Evolutionary conservation across 2,329 filamentous ascomycete genomes (phyloP), one percentile per base, ranked within the genome.

Genomic region (Furcasterigmium furcatum): DNA sequence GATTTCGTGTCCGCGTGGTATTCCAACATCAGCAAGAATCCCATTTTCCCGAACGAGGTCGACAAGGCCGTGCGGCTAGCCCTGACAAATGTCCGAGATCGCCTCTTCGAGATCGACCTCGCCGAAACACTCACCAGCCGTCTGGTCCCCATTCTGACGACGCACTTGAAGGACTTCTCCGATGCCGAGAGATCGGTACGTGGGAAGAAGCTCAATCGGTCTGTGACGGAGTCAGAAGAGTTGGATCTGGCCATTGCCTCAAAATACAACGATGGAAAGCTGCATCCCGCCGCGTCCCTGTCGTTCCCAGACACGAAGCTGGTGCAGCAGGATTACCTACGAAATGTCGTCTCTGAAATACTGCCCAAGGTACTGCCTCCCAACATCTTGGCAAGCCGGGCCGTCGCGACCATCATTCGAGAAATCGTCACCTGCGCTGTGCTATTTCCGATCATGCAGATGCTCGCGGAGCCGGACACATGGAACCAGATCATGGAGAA

Each of bases 401-500:
- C 88, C 35, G 91, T 96, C 8, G 82, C 80, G 25, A 86, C 85
- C 29, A 72, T 99, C 44, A 79, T 96, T 48, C 84, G 88, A 55
- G 95, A 99, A 68, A 85, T 99, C 49, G 82, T 96, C n/a, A 78
- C 90, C 19, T 96, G 94, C 64, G 89, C 90, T n/a, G 85, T 99
- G 32, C 72, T 99, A 30, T 84, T 83, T 35, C 94, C 94, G 1
- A 71, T 95, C 19, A 76, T 96, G 60, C 83, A 86, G 56, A 73
- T 91, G 50, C 72, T 99, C 16, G 82, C 88, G 5, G 92, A 99
- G 55, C 91, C 95, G 2, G 95, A 99, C 68, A 95, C 87, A 9
- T 99, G 92, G 92, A 97, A 99, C 58, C 91, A 96, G 64, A 67
- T 96, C 48, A 90, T 97, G 77, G 92, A 97, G 65, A 91, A 85